Percentiles rank a stretch among this genome's conserved stretches.
Evolutionary conservation across 2,329 filamentous ascomycete genomes (phyloP).

Genomic region (Tolypocladium inflatum): DNA sequence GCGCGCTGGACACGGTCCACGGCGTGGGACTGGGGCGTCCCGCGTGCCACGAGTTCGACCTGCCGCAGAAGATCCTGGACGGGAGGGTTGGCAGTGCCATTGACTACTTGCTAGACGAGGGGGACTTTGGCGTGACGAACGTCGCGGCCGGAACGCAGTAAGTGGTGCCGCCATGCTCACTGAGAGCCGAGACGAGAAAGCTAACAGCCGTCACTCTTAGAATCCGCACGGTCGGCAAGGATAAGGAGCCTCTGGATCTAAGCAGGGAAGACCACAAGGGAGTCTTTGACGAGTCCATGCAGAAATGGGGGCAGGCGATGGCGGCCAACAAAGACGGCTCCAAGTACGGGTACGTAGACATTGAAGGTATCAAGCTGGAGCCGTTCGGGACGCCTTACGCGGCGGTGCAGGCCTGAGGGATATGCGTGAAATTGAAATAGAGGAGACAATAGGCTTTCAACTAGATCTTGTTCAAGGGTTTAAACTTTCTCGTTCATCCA

Average conservation of each 20-base stretch:
- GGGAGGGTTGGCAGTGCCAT: conserved; percentile 34
- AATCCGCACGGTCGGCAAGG: conserved; percentile 21
- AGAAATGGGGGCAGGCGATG: conserved; percentile 20
- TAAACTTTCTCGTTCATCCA: background rate
- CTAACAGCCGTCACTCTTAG: conserved; percentile 3
- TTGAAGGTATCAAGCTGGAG: conserved; percentile 19
- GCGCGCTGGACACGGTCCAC: conserved; percentile 46
- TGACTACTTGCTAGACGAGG: conserved; percentile 33
- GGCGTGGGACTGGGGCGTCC: conserved; percentile 46
- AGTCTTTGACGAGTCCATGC: conserved; percentile 17
- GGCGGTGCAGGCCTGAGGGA: background rate
- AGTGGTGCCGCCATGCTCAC: conserved; percentile 3
- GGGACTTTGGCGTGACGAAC: conserved; percentile 34
- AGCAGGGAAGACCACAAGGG: conserved; percentile 25
- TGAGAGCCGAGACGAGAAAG: background rate
- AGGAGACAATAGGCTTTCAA: no score
- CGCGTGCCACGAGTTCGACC: conserved; percentile 13
- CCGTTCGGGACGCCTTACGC: conserved; percentile 19
- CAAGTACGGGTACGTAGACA: conserved; percentile 20
- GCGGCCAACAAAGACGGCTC: conserved; percentile 18
- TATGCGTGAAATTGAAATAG: background rate
- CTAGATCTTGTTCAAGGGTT: no score
- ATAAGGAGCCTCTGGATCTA: conserved; percentile 50
- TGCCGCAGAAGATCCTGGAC: conserved; percentile 14
- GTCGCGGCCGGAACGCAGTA: conserved; percentile 22